Conservation (phyloP, 768 basidiomycete species). For the Trametes meyenii region DNA sequence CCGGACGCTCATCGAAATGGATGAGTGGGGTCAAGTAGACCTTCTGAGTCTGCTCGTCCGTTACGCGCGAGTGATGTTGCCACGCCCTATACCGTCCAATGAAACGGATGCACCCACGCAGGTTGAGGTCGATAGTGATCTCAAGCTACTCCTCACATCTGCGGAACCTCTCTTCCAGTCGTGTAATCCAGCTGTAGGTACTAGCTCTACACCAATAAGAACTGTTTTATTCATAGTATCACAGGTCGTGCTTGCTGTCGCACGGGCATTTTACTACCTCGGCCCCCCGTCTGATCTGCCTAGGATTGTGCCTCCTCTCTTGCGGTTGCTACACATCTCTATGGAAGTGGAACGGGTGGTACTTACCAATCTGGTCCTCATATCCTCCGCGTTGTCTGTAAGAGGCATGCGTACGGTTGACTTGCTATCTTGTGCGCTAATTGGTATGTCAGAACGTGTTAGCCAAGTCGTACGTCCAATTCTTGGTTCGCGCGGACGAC, state of each 20-base stretch:
- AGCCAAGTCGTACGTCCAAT: conserved; percentile 59
- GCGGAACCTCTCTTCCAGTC: conserved; percentile 82
- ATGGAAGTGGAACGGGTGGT: conserved; percentile 78
- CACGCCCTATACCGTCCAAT: conserved; percentile 50
- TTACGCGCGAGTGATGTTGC: conserved; percentile 86
- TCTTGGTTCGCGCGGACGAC: conserved; percentile 74
- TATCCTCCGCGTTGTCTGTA: conserved; percentile 71
- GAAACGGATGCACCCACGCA: conserved; percentile 29
- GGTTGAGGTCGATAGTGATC: conserved; percentile 78
- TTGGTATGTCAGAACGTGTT: conserved; percentile 57
- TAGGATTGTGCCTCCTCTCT: conserved; percentile 69
- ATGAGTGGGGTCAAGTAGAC: conserved; percentile 95
- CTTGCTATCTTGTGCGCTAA: background rate
- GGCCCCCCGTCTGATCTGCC: conserved; percentile 56
- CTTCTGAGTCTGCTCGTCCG: conserved; percentile 75
- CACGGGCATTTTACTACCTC: conserved; percentile 74
- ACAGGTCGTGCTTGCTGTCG: conserved; percentile 80
- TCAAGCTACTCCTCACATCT: conserved; percentile 71
- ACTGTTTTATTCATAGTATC: background rate
- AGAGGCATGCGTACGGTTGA: conserved; percentile 31
- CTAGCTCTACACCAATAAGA: background rate
- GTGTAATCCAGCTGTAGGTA: conserved; percentile 80
- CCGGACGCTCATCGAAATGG: conserved; percentile 81
- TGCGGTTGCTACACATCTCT: conserved; percentile 70
- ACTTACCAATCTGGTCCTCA: conserved; percentile 66